Percentiles rank a stretch among this genome's conserved stretches.
Evolutionary conservation across 164 flowering plant species (phyloP).

Genomic region (Chloranthus sessilifolius): DNA sequence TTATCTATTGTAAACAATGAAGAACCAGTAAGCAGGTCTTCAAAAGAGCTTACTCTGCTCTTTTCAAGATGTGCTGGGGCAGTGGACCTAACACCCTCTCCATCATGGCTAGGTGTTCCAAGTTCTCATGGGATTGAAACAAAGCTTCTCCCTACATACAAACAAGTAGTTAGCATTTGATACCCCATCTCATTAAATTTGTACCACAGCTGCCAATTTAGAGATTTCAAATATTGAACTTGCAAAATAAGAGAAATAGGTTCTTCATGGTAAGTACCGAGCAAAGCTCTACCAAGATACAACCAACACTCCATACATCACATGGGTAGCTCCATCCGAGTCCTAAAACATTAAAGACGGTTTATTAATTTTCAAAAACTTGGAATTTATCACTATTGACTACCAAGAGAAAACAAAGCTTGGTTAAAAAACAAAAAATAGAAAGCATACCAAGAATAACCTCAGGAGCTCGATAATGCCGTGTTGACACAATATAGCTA

Average conservation of each 20-base stretch:
- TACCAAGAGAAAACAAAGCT: neutral
- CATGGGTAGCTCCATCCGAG: conserved; percentile 87
- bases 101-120: conserved; percentile 85
- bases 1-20: too few species aligned
- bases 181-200: too few species aligned
- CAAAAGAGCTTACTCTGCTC: conserved; percentile 39
- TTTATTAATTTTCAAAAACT: too few species aligned
- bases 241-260: too few species aligned
- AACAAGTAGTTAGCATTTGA: too few species aligned
- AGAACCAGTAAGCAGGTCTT: neutral
- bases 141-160: too few species aligned
- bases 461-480: conserved; percentile 89
- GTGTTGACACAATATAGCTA: conserved; percentile 67
- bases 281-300: conserved; percentile 75
- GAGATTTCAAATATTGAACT: too few species aligned
- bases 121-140: too few species aligned
- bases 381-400: neutral
- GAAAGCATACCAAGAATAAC: conserved; percentile 68
- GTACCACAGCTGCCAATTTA: too few species aligned
- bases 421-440: neutral
- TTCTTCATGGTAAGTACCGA: too few species aligned
- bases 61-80: conserved; percentile 64
- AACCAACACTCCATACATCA: conserved; percentile 84
- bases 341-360: conserved; percentile 44
- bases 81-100: conserved; percentile 69